A percentile compares a stretch with the other conserved stretches of the same genome.
Conservation (phyloP, 2,329 filamentous ascomycete species). For the Geosmithia morbida region DNA sequence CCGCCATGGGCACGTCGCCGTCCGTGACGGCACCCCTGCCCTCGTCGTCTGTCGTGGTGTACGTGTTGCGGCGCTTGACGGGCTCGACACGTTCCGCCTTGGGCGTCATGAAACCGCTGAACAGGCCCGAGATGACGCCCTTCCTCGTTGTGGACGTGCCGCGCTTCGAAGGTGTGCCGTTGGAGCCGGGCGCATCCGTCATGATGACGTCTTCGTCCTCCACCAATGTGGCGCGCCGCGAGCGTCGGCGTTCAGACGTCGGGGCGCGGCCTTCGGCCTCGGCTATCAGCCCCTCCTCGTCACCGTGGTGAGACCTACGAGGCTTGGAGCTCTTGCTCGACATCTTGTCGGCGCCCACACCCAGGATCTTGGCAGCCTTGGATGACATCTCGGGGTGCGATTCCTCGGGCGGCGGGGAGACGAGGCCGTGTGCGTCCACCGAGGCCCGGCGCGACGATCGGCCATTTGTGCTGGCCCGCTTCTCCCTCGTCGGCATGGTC, state of each 20-base stretch:
- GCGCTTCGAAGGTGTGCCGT: slow-evolving; percentile 14
- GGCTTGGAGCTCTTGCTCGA: slow-evolving; percentile 29
- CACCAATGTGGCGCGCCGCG: slow-evolving; percentile 9
- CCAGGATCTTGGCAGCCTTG: slow-evolving; percentile 68
- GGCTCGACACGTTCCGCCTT: slow-evolving; percentile 21
- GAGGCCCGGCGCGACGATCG: slow-evolving; percentile 55
- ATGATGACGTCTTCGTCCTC: slow-evolving; percentile 25
- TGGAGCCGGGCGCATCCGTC: slow-evolving; percentile 17
- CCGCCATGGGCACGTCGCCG: slow-evolving; percentile 29
- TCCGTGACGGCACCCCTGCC: slow-evolving; percentile 33
- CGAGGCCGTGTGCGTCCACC: slow-evolving; percentile 48
- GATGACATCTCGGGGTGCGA: slow-evolving; percentile 48
- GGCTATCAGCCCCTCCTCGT: slow-evolving; percentile 13
- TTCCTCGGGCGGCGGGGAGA: slow-evolving; percentile 56
- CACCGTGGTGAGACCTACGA: slow-evolving; percentile 22
- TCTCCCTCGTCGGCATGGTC: slow-evolving; percentile 54
- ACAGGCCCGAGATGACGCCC: slow-evolving; percentile 42
- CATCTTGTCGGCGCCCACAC: slow-evolving; percentile 37
- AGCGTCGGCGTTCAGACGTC: slow-evolving; percentile 18
- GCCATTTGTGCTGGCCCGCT: slow-evolving; percentile 37
- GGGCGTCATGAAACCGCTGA: slow-evolving; percentile 42
- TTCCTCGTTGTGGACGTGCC: slow-evolving; percentile 28
- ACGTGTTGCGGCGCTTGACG: slow-evolving; percentile 32
- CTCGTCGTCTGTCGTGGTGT: slow-evolving; percentile 36
- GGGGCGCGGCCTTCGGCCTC: slow-evolving; percentile 13